Percentiles rank a stretch among this genome's conserved stretches.
Evolutionary conservation across 2,329 filamentous ascomycete species (phyloP).

Genomic region (Fusarium nygamai): DNA sequence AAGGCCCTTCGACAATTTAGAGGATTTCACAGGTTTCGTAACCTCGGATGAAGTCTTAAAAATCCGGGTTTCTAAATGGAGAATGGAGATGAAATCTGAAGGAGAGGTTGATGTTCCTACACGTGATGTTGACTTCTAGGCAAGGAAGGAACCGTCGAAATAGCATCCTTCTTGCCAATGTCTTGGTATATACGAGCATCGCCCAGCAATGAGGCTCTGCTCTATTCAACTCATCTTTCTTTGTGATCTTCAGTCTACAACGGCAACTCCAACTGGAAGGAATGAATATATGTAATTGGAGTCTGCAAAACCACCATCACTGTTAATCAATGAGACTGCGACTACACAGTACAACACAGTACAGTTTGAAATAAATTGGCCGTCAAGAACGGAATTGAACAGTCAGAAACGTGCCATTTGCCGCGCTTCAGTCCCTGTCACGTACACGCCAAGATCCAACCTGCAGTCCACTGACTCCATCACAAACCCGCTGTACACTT

Average conservation of each 20-base stretch:
- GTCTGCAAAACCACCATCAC: neutral
- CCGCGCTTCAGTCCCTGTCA: conserved; percentile 3
- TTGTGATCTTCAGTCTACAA: neutral
- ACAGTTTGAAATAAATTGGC: neutral
- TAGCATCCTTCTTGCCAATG: neutral
- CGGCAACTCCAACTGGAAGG: neutral
- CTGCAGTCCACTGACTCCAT: neutral
- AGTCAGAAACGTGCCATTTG: conserved; percentile 31
- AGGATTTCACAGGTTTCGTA: neutral
- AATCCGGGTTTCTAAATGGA: neutral
- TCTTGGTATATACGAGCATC: neutral
- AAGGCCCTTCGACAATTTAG: neutral
- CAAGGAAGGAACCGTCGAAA: neutral
- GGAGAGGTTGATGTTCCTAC: neutral
- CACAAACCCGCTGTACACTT: neutral
- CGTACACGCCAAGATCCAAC: neutral
- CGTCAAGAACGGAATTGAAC: conserved; percentile 26
- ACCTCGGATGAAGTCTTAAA: neutral
- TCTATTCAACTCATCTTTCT: neutral
- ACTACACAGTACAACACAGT: conserved; percentile 22
- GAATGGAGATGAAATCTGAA: conserved; percentile 8
- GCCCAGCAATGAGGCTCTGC: conserved; percentile 34
- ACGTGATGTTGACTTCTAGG: neutral
- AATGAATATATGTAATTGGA: neutral
- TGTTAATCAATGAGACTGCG: neutral